Evolutionary conservation across 2,329 filamentous ascomycete genomes (phyloP).

Genomic region (Amylocarpus encephaloides): DNA sequence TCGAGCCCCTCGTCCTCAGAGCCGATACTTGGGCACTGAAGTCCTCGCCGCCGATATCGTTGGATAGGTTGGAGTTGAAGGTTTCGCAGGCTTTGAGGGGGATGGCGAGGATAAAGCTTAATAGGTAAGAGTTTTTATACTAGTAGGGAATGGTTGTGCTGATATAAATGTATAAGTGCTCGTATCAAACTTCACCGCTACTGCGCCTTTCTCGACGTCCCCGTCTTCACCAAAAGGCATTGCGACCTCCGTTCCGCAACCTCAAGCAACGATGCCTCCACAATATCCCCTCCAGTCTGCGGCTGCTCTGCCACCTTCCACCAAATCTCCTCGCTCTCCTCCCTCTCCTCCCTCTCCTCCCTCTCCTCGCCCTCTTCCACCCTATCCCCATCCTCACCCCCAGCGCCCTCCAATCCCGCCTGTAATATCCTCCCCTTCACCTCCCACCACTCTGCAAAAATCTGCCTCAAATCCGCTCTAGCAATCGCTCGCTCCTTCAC

Average conservation of each 20-base stretch:
- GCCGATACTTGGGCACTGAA: slow-evolving; percentile 24
- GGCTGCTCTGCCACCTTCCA: slow-evolving; percentile 17
- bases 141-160: neutral
- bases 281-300: slow-evolving; percentile 8
- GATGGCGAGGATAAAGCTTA: slow-evolving; percentile 45
- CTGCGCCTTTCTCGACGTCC: slow-evolving; percentile 44
- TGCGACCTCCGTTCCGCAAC: slow-evolving; percentile 37
- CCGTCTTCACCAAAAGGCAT: slow-evolving; percentile 43
- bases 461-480: slow-evolving; percentile 43
- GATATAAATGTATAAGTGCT: slow-evolving; percentile 34
- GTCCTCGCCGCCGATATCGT: slow-evolving; percentile 32
- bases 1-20: slow-evolving; percentile 21
- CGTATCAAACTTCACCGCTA: slow-evolving; percentile 47
- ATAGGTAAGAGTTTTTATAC: slow-evolving; percentile 31
- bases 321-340: slow-evolving; percentile 9
- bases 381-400: neutral
- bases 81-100: slow-evolving; percentile 39
- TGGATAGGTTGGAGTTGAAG: slow-evolving; percentile 33
- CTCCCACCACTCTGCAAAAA: slow-evolving; percentile 41
- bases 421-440: slow-evolving; percentile 37
- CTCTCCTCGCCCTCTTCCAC: neutral
- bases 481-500: slow-evolving; percentile 42
- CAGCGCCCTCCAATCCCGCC: neutral
- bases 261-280: neutral
- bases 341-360: neutral